Conservation (phyloP, 495 filamentous ascomycete genomes). For the Xylaria flabelliformis region DNA sequence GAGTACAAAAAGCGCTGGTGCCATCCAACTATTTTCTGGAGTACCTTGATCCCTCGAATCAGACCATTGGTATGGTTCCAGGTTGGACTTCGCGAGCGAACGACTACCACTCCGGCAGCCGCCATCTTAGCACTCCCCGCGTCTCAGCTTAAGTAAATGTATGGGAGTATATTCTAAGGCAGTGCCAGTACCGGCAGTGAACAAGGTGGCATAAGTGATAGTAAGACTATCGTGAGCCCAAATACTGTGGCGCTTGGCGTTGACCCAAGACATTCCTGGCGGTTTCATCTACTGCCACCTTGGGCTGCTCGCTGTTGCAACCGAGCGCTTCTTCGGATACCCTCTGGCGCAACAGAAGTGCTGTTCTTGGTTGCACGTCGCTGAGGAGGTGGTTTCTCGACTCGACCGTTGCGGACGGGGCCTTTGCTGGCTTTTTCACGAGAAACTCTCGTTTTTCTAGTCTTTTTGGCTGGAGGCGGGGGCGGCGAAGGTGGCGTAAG, state of each 20-base stretch:
- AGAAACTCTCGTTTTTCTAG: background rate
- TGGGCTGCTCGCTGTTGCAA: conserved; percentile 8
- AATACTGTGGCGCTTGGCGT: background rate
- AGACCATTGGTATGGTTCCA: background rate
- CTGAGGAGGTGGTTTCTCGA: conserved; percentile 12
- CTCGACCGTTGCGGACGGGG: background rate
- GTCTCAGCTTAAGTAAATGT: background rate
- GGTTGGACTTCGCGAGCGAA: background rate
- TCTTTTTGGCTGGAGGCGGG: background rate
- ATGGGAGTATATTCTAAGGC: background rate
- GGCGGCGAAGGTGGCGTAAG: background rate
- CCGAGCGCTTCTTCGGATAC: conserved; percentile 15
- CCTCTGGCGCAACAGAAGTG: background rate
- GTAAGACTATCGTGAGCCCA: background rate
- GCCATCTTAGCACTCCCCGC: background rate
- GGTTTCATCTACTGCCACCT: background rate
- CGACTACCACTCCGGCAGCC: background rate
- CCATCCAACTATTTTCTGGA: background rate
- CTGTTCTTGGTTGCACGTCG: background rate
- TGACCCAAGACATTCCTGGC: background rate
- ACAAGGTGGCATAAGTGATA: background rate
- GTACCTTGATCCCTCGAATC: background rate
- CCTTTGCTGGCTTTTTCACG: background rate
- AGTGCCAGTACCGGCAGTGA: background rate
- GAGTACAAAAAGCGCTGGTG: background rate